Evolutionary conservation across 1,284 basidiomycete species (phyloP).

Genomic region (Xerocomus tenax): DNA sequence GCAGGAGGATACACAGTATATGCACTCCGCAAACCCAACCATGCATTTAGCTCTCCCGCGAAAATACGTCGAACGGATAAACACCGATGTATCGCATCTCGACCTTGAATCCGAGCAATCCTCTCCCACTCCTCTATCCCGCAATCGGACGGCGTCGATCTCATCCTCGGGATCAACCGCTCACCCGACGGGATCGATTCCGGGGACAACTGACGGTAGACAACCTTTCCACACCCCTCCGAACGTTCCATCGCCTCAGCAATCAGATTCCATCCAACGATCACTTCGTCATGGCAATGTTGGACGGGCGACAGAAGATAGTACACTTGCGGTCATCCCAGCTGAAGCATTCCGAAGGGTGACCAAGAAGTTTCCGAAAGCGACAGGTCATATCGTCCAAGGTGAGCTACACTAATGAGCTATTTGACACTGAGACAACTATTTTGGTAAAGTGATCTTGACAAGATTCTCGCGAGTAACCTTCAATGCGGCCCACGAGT

Average conservation of each 20-base stretch:
- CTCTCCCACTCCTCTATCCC: slow-evolving; percentile 26
- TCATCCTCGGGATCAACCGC: slow-evolving; percentile 63
- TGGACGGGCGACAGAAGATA: slow-evolving; percentile 87
- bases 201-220: slow-evolving; percentile 26
- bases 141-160: slow-evolving; percentile 41
- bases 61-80: slow-evolving; percentile 32
- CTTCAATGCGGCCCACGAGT: slow-evolving; percentile 92
- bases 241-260: slow-evolving; percentile 18
- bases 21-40: slow-evolving; percentile 17
- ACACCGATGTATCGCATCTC: slow-evolving; percentile 59
- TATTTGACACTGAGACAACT: not conserved
- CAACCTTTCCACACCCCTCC: slow-evolving; percentile 7
- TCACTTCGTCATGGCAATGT: slow-evolving; percentile 58
- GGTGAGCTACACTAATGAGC: slow-evolving; percentile 35
- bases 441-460: slow-evolving; percentile 62
- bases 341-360: slow-evolving; percentile 90
- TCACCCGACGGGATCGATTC: slow-evolving; percentile 35
- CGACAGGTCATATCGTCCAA: slow-evolving; percentile 95
- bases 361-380: slow-evolving; percentile 93
- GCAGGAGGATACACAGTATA: slow-evolving; percentile 50
- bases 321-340: slow-evolving; percentile 96
- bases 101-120: slow-evolving; percentile 37
- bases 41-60: slow-evolving; percentile 18
- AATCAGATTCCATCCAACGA: slow-evolving; percentile 23
- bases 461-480: slow-evolving; percentile 95